phyloP scores from a whole-genome alignment of 495 filamentous ascomycete species.

The Penicillium lagena region DNA sequence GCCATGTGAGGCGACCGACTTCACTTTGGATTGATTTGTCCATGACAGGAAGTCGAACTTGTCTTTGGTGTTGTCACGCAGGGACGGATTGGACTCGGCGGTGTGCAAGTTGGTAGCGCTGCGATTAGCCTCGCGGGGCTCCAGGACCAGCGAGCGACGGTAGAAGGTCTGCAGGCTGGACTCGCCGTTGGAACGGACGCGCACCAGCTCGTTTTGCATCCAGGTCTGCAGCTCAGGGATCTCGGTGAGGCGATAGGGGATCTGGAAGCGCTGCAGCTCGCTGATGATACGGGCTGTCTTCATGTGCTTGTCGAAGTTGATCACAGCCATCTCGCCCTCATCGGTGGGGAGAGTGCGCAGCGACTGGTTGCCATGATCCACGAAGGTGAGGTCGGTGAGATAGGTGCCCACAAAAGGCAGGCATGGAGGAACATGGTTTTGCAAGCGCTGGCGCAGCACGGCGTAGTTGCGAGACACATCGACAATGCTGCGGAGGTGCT shows the following conservation, averaged over 20 bases:
- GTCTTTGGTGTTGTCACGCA: conserved; percentile 48
- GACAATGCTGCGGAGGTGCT: conserved; percentile 71
- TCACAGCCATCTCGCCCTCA: conserved; percentile 63
- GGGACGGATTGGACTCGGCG: conserved; percentile 38
- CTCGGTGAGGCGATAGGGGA: conserved; percentile 81
- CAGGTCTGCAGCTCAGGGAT: conserved; percentile 89
- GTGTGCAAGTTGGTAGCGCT: conserved; percentile 8
- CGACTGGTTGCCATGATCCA: conserved; percentile 88
- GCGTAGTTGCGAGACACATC: conserved; percentile 89
- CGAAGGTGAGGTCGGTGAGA: conserved; percentile 70
- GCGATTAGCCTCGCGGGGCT: conserved; percentile 60
- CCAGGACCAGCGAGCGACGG: conserved; percentile 79
- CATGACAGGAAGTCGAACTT: conserved; percentile 54
- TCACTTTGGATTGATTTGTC: conserved; percentile 44
- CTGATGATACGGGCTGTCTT: conserved; percentile 93
- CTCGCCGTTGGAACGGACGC: conserved; percentile 73
- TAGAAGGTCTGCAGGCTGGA: conserved; percentile 74
- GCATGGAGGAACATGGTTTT: conserved; percentile 85
- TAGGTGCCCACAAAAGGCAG: conserved; percentile 97
- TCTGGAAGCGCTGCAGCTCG: conserved; percentile 94
- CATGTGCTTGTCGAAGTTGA: conserved; percentile 98
- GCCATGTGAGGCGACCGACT: conserved; percentile 39
- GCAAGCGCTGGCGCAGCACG: conserved; percentile 79
- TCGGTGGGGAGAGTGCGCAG: conserved; percentile 40
- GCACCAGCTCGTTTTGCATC: conserved; percentile 78